Percentiles rank a stretch among this genome's conserved stretches.
phyloP scores from a whole-genome alignment of 2,329 filamentous ascomycete species.

The Beauveria sp. region DNA sequence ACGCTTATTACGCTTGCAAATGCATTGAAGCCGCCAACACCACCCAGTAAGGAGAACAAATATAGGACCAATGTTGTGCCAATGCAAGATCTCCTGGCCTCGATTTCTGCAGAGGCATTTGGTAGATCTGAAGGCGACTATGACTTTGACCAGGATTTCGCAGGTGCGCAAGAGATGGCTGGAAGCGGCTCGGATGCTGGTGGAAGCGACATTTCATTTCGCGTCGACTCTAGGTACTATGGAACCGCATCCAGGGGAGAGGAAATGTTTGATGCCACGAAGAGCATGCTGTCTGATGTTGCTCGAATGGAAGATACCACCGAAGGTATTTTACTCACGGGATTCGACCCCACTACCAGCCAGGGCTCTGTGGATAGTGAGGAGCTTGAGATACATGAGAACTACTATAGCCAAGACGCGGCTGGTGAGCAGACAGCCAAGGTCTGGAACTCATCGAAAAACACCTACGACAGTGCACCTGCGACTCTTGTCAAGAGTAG shows the following conservation, averaged over 20 bases:
- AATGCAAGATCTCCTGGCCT: slow-evolving; percentile 80
- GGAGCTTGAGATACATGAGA: slow-evolving; percentile 65
- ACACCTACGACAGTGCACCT: slow-evolving; percentile 63
- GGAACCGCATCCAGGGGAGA: slow-evolving; percentile 36
- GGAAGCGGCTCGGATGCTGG: slow-evolving; percentile 27
- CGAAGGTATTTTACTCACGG: slow-evolving; percentile 29
- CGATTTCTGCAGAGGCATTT: slow-evolving; percentile 82
- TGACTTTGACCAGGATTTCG: slow-evolving; percentile 57
- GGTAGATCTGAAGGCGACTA: slow-evolving; percentile 53
- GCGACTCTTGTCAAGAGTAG: slow-evolving; percentile 54
- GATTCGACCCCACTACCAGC: slow-evolving; percentile 21
- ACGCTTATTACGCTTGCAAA: slow-evolving; percentile 76
- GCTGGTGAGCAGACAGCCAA: slow-evolving; percentile 60
- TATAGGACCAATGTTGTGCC: slow-evolving; percentile 84
- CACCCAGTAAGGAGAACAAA: slow-evolving; percentile 74
- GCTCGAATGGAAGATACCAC: slow-evolving; percentile 28
- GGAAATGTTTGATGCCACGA: slow-evolving; percentile 41
- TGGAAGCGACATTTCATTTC: slow-evolving; percentile 28
- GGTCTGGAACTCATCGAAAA: slow-evolving; percentile 71
- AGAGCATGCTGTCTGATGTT: slow-evolving; percentile 22
- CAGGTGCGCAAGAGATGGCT: slow-evolving; percentile 42
- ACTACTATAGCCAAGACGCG: slow-evolving; percentile 64
- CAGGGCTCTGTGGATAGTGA: slow-evolving; percentile 44
- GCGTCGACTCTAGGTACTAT: slow-evolving; percentile 40
- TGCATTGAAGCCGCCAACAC: slow-evolving; percentile 73